These are phyloP conservation scores for Biscogniauxia sp. DNA, from an alignment of 2,329 filamentous ascomycete species.

Conservation along the genomic window DNA sequence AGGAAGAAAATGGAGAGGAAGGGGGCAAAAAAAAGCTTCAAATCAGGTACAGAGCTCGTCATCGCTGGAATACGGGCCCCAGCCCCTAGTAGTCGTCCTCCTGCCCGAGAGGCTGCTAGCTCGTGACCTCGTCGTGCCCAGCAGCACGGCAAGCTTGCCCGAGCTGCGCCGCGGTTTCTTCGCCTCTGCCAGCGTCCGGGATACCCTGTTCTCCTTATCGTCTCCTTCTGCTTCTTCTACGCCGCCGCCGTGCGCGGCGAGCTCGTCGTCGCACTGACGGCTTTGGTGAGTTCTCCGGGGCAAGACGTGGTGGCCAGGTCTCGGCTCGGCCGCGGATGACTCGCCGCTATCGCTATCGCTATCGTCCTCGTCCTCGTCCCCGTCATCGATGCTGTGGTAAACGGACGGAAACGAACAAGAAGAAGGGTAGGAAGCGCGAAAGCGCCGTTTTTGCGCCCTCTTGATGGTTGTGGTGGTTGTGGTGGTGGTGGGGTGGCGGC, in stretches of 20 bases:
- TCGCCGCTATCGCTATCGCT: too few relatives aligned
- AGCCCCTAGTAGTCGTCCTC: background rate
- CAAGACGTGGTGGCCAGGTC: background rate
- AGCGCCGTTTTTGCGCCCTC: background rate
- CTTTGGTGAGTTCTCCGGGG: background rate
- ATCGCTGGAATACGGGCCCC: slow-evolving; percentile 11
- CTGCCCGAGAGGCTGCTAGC: slow-evolving; percentile 2
- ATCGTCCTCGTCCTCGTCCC: background rate
- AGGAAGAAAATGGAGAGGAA: too few relatives aligned
- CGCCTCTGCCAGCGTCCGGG: slow-evolving; percentile 3
- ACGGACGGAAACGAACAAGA: background rate
- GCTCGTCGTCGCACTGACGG: background rate
- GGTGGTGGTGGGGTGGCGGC: background rate
- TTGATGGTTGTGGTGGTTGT: too few relatives aligned
- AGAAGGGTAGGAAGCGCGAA: background rate
- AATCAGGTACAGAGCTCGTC: slow-evolving; percentile 20
- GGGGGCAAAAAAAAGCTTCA: slow-evolving; percentile 1
- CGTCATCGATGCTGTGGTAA: too few relatives aligned
- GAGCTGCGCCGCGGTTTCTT: slow-evolving; percentile 19
- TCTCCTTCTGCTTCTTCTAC: too few relatives aligned
- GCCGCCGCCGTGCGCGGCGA: background rate
- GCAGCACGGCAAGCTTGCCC: slow-evolving; percentile 11
- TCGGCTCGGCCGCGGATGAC: background rate
- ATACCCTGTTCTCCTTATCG: slow-evolving; percentile 1
- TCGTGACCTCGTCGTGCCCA: slow-evolving; percentile 8